Evolutionary conservation across 2,329 filamentous ascomycete species (phyloP).

Genomic region (Talaromyces funiculosus): DNA sequence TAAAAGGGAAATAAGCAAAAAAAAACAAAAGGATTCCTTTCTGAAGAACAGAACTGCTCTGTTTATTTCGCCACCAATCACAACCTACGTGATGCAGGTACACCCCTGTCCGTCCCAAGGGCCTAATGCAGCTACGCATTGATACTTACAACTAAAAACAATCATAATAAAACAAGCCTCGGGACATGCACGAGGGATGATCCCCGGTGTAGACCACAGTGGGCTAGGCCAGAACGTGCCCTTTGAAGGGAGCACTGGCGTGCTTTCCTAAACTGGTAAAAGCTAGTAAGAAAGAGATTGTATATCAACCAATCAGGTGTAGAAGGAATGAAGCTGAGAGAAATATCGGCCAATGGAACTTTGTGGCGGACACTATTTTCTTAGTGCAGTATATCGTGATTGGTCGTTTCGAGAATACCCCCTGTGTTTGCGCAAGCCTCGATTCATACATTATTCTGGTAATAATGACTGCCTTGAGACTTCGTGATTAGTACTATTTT

Average conservation of each 20-base stretch:
- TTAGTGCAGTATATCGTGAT: neutral
- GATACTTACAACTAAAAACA: no score
- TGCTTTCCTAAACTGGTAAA: neutral
- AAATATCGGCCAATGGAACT: neutral
- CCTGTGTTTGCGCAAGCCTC: neutral
- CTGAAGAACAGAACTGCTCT: neutral
- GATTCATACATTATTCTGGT: neutral
- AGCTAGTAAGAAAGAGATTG: neutral
- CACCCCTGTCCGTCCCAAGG: neutral
- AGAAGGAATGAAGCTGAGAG: neutral
- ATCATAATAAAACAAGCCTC: neutral
- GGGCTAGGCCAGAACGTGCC: neutral
- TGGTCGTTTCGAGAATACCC: neutral
- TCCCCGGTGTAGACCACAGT: neutral
- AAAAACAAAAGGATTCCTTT: neutral
- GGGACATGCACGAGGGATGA: neutral
- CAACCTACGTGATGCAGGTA: neutral
- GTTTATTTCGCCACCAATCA: neutral
- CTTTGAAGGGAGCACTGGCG: neutral
- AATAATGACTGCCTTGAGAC: neutral
- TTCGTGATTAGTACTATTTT: no score
- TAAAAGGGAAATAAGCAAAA: neutral
- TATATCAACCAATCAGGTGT: neutral
- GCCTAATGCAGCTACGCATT: neutral
- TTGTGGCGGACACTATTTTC: neutral